Evolutionary conservation across 2,329 filamentous ascomycete species (phyloP), one percentile per base, ranked within the genome.

Genomic region (Parastagonospora nodorum): DNA sequence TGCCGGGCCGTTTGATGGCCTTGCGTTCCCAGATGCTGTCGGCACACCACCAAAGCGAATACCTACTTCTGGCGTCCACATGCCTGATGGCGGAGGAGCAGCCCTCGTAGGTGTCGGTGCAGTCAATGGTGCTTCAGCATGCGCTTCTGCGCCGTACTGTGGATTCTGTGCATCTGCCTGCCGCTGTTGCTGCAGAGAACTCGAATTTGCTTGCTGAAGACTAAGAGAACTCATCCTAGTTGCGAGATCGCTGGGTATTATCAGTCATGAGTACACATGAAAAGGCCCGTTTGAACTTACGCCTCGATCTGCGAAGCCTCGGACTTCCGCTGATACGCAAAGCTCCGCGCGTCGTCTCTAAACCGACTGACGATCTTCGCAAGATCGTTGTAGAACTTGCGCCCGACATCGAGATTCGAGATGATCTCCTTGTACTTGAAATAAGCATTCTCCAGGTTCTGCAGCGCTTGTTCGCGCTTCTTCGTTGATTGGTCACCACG

Each of bases 371-470:
- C 89, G 55, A 97, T 92, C 74, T 88, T 90, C 40, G 89, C 90
- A 4, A 99, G 81, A 67, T 97, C 92, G 62, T 99, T 99, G 78
- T 97, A 99, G 71, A 99, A 99, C 71, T 94, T 97, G 45, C 93
- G 82, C 0, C 91, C 94, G 0, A 89, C 90, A 59, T 97, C 93
- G 2, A 97, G 81, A 68, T 97, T 96, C 58, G 85, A 90, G 50
- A 96, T 86, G 49, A 97, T 90, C 72, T 99, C 93, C 75, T 96
- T 96, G 78, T 97, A 97, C 75, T 93, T 95, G 74, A 92, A 86
- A 71, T 96, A 97, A 0, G 91, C 93, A 57, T 89, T 92, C 72
- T 97, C 93, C 8, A 99, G 79, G 55, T 84, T 86, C 74, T 99
- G 94, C 42, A 99, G 76, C 0, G 91, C 92, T 60, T 88, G 84